These are phyloP conservation scores for Trametes punicea DNA, from an alignment of 768 basidiomycete genomes.

Conservation along the genomic window DNA sequence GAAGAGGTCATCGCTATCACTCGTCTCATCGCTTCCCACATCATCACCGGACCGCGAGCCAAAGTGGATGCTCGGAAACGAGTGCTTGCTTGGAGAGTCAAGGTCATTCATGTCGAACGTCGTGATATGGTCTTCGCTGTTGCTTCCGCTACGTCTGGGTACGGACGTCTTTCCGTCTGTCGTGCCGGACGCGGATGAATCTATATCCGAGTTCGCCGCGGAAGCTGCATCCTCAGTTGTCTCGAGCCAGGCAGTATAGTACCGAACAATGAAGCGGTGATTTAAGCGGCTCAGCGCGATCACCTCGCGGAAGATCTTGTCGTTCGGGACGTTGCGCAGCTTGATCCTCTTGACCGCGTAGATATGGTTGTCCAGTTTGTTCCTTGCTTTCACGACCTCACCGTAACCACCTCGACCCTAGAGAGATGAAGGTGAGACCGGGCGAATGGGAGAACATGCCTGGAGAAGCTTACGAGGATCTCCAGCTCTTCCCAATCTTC, in stretches of 20 bases:
- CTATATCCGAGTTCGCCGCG: constrained; percentile 37
- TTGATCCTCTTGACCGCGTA: constrained; percentile 93
- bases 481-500: constrained; percentile 95
- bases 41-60: constrained; percentile 42
- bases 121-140: constrained; percentile 49
- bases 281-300: constrained; percentile 83
- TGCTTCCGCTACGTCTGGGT: constrained; percentile 36
- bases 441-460: neutral
- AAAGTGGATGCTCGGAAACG: constrained; percentile 88
- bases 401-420: constrained; percentile 90
- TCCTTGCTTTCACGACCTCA: constrained; percentile 91
- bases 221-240: constrained; percentile 50
- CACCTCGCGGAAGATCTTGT: constrained; percentile 91
- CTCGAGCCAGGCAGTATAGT: constrained; percentile 91
- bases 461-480: constrained; percentile 51
- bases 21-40: constrained; percentile 22
- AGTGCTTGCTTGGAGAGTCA: constrained; percentile 51
- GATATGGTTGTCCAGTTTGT: constrained; percentile 81
- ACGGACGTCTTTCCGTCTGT: constrained; percentile 56
- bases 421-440: neutral
- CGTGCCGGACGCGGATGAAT: constrained; percentile 29
- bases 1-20: constrained; percentile 40
- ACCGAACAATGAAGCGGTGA: constrained; percentile 89
- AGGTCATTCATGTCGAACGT: constrained; percentile 60
- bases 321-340: constrained; percentile 71